Evolutionary conservation across 2,329 filamentous ascomycete genomes (phyloP).

Genomic region (Magnaporthales sp.): DNA sequence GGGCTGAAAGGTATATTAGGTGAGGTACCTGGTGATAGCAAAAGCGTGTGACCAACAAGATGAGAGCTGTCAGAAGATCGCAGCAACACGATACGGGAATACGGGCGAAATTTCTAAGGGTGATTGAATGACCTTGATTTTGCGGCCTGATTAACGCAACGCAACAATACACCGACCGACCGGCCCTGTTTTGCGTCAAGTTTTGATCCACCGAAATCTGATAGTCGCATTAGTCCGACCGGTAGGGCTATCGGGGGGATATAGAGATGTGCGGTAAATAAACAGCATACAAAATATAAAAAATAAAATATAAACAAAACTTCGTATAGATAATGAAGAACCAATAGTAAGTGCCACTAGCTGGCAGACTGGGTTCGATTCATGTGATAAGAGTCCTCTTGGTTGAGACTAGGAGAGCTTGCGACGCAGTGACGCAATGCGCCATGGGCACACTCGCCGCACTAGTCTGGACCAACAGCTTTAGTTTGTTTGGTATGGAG

Average conservation of each 20-base stretch:
- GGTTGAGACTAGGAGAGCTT: background rate
- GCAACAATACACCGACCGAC: conserved; percentile 12
- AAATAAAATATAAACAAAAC: background rate
- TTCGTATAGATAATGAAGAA: background rate
- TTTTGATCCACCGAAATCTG: background rate
- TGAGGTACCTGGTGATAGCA: background rate
- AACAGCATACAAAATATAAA: background rate
- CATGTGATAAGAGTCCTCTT: background rate
- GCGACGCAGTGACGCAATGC: background rate
- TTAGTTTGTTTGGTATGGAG: background rate
- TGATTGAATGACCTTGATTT: background rate
- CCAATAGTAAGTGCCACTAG: background rate
- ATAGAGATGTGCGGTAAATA: background rate
- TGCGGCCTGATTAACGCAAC: background rate
- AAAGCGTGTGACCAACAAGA: background rate
- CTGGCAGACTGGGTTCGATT: background rate
- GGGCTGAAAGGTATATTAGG: background rate
- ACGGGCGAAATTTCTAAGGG: background rate
- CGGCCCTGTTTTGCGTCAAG: background rate
- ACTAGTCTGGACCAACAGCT: background rate
- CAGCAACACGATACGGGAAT: background rate
- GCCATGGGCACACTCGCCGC: background rate
- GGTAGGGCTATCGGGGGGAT: background rate
- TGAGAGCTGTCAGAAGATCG: background rate
- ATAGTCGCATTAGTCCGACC: background rate